A percentile compares a stretch with the other conserved stretches of the same genome.
Conservation (phyloP, 805 yeast genomes). For the Sugiyamaella marilandica region DNA sequence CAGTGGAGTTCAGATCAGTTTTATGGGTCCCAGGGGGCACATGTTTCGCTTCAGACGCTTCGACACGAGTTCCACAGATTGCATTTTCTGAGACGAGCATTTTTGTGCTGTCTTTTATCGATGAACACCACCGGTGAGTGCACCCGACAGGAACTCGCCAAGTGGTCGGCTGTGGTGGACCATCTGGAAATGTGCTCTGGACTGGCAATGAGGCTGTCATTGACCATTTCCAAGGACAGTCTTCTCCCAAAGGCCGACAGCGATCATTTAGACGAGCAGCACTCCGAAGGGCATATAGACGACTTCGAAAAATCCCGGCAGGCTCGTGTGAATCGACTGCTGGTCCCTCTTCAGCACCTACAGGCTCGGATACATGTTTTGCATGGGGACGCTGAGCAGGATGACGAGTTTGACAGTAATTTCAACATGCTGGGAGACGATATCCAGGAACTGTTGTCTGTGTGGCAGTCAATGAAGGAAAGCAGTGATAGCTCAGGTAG, state of each 20-base stretch:
- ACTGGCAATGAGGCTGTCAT: slow-evolving; percentile 16
- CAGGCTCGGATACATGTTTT: slow-evolving; percentile 17
- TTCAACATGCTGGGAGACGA: slow-evolving; percentile 22
- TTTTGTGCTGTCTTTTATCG: slow-evolving; percentile 42
- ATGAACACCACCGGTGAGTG: slow-evolving; percentile 25
- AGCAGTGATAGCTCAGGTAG: neutral
- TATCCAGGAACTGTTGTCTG: slow-evolving; percentile 16
- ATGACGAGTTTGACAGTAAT: slow-evolving; percentile 9
- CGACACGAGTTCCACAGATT: slow-evolving; percentile 33
- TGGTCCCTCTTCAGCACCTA: slow-evolving; percentile 18
- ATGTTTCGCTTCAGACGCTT: slow-evolving; percentile 27
- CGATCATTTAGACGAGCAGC: neutral
- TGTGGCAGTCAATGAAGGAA: slow-evolving; percentile 18
- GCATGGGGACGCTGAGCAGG: neutral
- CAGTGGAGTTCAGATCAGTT: slow-evolving; percentile 12
- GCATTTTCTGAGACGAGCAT: slow-evolving; percentile 39
- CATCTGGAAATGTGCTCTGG: slow-evolving; percentile 14
- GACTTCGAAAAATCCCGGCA: neutral
- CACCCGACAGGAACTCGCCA: slow-evolving; percentile 20
- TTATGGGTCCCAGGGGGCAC: slow-evolving; percentile 24
- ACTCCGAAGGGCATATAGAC: neutral
- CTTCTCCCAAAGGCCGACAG: slow-evolving; percentile 6
- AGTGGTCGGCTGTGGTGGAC: slow-evolving; percentile 26
- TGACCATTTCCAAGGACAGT: slow-evolving; percentile 10
- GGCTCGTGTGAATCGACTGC: slow-evolving; percentile 11